Evolutionary conservation across 164 flowering plant genomes (phyloP), one percentile per base, ranked within the genome.

Genomic region (Berberis vulgaris): DNA sequence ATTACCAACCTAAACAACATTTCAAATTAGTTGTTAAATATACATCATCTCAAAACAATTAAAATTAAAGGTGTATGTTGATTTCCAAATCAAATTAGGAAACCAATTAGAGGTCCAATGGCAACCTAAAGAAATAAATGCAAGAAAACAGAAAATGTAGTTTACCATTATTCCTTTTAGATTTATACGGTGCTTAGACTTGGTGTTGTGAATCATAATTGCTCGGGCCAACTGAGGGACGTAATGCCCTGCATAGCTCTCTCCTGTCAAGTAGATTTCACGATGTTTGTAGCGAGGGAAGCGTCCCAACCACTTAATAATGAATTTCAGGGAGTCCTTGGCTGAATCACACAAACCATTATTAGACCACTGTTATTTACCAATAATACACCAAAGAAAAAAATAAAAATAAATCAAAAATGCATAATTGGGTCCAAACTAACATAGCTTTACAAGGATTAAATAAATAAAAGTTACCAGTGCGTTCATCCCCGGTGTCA

Each of bases 401-500:
- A n/a, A n/a, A n/a, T n/a, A n/a, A n/a, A n/a, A n/a, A n/a, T n/a
- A 26, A 26, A 26, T 26, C 26, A 26, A 26, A 26, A 26, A 26
- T 26, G 26, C 26, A 26, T 26, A 26, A 26, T 26, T 26, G 26
- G 26, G 26, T 26, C 26, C 26, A 26, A 26, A 26, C 26, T 26
- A 26, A 26, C 26, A 26, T 0, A 26, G 26, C 26, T 26, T 26
- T 26, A 26, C 26, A 26, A 26, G 26, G 26, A 26, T 26, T 26
- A 26, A 26, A 26, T 26, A 26, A 26, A n/a, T n/a, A 26, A 26
- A 26, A 26, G 0, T 26, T 81, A 91, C 98, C 90, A 5, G 98
- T 91, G 45, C 89, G 89, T 12, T 56, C 65, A 63, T 92, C 98
- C 1, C 96, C 98, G 13, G 96, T 83, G 74, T 85, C 74, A 38